Evolutionary conservation across 2,329 filamentous ascomycete species (phyloP).

Genomic region (Neofusicoccum kwambonambiense): DNA sequence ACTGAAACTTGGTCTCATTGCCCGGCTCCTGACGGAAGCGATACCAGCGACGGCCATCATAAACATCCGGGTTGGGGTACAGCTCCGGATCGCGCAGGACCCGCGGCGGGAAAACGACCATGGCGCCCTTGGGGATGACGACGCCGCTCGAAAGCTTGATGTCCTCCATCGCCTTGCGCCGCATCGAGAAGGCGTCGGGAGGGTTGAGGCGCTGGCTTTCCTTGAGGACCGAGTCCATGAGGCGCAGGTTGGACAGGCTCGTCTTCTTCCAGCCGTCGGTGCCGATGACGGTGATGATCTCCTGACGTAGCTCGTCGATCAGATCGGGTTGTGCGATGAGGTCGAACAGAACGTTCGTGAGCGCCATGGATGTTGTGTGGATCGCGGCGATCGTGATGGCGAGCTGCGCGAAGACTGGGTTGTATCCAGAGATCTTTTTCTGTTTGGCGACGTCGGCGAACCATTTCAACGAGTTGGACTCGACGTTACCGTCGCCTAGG

Average conservation of each 20-base stretch:
- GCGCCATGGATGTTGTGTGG: constrained; percentile 13
- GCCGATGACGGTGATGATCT: constrained; percentile 9
- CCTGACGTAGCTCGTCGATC: constrained; percentile 19
- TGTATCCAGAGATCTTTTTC: background rate
- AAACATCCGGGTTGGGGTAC: background rate
- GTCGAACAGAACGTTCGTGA: constrained; percentile 6
- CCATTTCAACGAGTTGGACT: background rate
- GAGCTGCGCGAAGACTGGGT: background rate
- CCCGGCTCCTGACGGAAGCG: constrained; percentile 20
- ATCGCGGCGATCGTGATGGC: constrained; percentile 20
- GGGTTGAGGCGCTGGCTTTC: constrained; percentile 8
- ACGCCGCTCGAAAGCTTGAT: background rate
- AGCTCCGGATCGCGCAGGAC: background rate
- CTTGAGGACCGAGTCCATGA: constrained; percentile 23
- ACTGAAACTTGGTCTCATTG: constrained; percentile 23
- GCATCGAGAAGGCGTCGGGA: background rate
- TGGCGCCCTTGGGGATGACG: background rate
- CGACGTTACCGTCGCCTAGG: too few species aligned
- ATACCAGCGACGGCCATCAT: background rate
- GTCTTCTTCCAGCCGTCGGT: constrained; percentile 1
- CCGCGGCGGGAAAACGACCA: background rate
- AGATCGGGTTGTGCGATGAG: constrained; percentile 22
- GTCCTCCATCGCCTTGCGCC: background rate
- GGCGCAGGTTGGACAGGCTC: constrained; percentile 2
- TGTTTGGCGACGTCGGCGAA: background rate